A percentile compares a stretch with the other conserved stretches of the same genome.
Evolutionary conservation across 495 filamentous ascomycete genomes (phyloP).

Genomic region (Penicillium angulare): DNA sequence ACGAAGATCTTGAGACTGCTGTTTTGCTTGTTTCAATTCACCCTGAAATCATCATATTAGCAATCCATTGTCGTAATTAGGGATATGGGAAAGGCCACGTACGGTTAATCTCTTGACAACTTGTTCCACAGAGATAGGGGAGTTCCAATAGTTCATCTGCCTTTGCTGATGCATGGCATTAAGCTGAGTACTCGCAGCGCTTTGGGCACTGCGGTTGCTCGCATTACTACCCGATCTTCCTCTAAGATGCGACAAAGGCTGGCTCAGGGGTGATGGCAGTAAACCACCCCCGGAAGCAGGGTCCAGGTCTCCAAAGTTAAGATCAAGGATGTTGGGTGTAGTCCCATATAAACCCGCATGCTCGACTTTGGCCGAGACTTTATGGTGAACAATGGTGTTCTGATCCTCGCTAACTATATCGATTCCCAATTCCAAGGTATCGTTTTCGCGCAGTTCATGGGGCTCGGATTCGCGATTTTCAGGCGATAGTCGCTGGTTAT

Average conservation of each 20-base stretch:
- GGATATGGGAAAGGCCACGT: conserved; percentile 34
- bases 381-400: conserved; percentile 96
- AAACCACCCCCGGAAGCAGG: conserved; percentile 65
- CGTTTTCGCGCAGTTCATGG: conserved; percentile 81
- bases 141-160: conserved; percentile 78
- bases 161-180: conserved; percentile 61
- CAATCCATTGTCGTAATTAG: neutral
- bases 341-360: conserved; percentile 77
- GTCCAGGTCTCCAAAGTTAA: conserved; percentile 87
- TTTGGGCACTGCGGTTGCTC: conserved; percentile 55
- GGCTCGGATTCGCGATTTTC: conserved; percentile 96
- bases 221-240: conserved; percentile 72
- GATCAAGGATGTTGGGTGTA: conserved; percentile 71
- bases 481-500: conserved; percentile 81
- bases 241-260: conserved; percentile 58
- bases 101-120: conserved; percentile 93
- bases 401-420: conserved; percentile 98
- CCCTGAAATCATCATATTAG: conserved; percentile 49
- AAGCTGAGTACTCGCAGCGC: conserved; percentile 55
- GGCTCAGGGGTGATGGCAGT: conserved; percentile 59
- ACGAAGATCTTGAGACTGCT: conserved; percentile 80
- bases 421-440: conserved; percentile 90
- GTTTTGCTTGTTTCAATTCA: conserved; percentile 83
- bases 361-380: conserved; percentile 93
- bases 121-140: conserved; percentile 87